These are phyloP conservation scores for Saturnispora sanitii DNA, from an alignment of 805 yeast genomes.

Conservation along the genomic window DNA sequence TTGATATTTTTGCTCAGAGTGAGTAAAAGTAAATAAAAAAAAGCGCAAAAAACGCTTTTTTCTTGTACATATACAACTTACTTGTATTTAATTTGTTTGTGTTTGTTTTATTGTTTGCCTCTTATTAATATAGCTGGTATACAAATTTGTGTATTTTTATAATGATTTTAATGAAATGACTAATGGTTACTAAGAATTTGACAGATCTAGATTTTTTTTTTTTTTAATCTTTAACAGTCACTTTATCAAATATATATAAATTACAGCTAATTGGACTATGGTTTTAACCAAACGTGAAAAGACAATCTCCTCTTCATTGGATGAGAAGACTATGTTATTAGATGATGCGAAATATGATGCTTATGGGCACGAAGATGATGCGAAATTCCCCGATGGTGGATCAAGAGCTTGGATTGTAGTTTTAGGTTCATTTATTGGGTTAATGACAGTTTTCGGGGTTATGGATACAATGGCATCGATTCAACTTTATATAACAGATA, in stretches of 20 bases:
- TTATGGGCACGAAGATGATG: slow-evolving; percentile 18
- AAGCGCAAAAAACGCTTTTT: neutral
- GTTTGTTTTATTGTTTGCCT: too few relatives aligned
- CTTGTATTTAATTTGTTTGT: too few relatives aligned
- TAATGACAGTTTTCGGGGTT: slow-evolving; percentile 45
- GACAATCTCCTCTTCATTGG: neutral
- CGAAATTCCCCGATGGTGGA: slow-evolving; percentile 53
- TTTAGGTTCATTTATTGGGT: slow-evolving; percentile 48
- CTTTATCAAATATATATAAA: too few relatives aligned
- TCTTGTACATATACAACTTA: neutral
- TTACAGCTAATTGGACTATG: neutral
- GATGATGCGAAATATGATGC: slow-evolving; percentile 14
- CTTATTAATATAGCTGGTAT: too few relatives aligned
- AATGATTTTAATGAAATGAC: too few relatives aligned
- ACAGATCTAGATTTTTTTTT: too few relatives aligned
- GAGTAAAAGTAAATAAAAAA: neutral
- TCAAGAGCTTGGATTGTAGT: slow-evolving; percentile 45
- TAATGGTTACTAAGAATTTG: too few relatives aligned
- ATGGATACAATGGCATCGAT: slow-evolving; percentile 53
- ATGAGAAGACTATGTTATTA: slow-evolving; percentile 1
- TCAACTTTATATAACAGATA: slow-evolving; percentile 48
- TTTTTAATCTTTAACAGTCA: too few relatives aligned
- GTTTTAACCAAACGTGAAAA: neutral
- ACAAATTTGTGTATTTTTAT: too few relatives aligned
- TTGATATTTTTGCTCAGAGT: slow-evolving; percentile 7